phyloP scores from a whole-genome alignment of 2,329 filamentous ascomycete genomes.

The Niveomyces coronatus region DNA sequence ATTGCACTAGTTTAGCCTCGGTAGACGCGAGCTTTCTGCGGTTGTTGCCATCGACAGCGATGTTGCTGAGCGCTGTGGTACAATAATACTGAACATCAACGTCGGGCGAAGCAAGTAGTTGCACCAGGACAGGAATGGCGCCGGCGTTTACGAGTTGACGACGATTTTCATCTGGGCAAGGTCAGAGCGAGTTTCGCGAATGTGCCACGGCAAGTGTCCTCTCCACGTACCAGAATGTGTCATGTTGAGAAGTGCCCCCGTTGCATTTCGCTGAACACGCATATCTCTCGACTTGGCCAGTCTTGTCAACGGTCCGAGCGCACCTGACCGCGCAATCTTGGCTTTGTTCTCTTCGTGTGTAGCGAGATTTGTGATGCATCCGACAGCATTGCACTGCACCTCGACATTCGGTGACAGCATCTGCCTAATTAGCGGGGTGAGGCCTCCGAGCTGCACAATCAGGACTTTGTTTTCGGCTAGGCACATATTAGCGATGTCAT shows the following conservation, averaged over 20 bases:
- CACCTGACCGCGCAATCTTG: constrained; percentile 92
- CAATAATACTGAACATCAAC: constrained; percentile 99
- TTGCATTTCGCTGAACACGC: constrained; percentile 96
- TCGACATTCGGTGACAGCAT: constrained; percentile 98
- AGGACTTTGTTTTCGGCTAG: constrained; percentile 94
- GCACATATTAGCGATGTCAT: constrained; percentile 30
- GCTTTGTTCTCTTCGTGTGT: constrained; percentile 99
- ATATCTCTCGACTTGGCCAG: constrained; percentile 97
- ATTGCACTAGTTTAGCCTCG: constrained; percentile 85
- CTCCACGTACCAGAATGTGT: constrained; percentile 82
- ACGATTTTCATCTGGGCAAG: constrained; percentile 73
- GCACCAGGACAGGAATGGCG: constrained; percentile 94
- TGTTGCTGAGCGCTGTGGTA: constrained; percentile 96
- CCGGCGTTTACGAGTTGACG: constrained; percentile 95
- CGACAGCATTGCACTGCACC: constrained; percentile 97
- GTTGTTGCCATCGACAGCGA: constrained; percentile 88
- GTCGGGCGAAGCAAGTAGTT: constrained; percentile 83
- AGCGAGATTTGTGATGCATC: constrained; percentile 95
- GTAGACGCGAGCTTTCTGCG: constrained; percentile 83
- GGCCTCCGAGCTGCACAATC: constrained; percentile 84
- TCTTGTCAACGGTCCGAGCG: constrained; percentile 78
- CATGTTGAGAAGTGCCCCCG: constrained; percentile 94
- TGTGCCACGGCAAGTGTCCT: background rate
- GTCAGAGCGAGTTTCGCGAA: constrained; percentile 8
- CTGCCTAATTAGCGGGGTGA: constrained; percentile 86